Percentiles rank a stretch among this genome's conserved stretches.
Conservation (phyloP, 2,329 filamentous ascomycete species). For the Lachnellula cervina region DNA sequence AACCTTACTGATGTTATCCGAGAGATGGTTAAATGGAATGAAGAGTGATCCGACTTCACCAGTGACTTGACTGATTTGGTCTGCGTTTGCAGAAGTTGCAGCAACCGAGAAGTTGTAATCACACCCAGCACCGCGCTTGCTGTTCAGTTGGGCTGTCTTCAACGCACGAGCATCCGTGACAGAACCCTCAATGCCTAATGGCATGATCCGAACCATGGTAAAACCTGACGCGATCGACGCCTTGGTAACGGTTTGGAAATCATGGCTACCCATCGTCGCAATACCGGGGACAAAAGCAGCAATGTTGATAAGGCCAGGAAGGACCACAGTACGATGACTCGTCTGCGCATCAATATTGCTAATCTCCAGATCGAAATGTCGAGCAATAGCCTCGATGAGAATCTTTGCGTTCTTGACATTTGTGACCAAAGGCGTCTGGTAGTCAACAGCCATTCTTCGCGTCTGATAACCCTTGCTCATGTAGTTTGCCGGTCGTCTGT, state of each 20-base stretch:
- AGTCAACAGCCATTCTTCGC: slow-evolving; percentile 89
- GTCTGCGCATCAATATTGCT: slow-evolving; percentile 85
- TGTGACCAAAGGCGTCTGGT: slow-evolving; percentile 93
- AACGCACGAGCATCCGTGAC: slow-evolving; percentile 69
- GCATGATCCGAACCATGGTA: slow-evolving; percentile 76
- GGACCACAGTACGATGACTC: slow-evolving; percentile 70
- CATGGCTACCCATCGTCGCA: slow-evolving; percentile 56
- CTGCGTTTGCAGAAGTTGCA: slow-evolving; percentile 67
- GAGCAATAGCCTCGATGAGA: slow-evolving; percentile 85
- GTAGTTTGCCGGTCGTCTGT: slow-evolving; percentile 93
- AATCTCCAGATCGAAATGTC: slow-evolving; percentile 81
- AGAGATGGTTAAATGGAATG: slow-evolving; percentile 74
- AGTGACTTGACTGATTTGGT: slow-evolving; percentile 68
- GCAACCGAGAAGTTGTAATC: slow-evolving; percentile 78
- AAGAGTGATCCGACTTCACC: slow-evolving; percentile 74
- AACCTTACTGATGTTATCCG: slow-evolving; percentile 79
- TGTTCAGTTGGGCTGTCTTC: slow-evolving; percentile 67
- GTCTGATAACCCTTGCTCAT: slow-evolving; percentile 98
- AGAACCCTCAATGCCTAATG: slow-evolving; percentile 65
- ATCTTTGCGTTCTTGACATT: slow-evolving; percentile 99
- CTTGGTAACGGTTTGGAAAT: slow-evolving; percentile 66
- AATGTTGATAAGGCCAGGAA: slow-evolving; percentile 73
- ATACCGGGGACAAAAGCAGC: slow-evolving; percentile 76
- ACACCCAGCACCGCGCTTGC: slow-evolving; percentile 61
- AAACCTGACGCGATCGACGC: slow-evolving; percentile 72